phyloP scores from a whole-genome alignment of 140 eudicot species.

The Flaveria floridana region DNA sequence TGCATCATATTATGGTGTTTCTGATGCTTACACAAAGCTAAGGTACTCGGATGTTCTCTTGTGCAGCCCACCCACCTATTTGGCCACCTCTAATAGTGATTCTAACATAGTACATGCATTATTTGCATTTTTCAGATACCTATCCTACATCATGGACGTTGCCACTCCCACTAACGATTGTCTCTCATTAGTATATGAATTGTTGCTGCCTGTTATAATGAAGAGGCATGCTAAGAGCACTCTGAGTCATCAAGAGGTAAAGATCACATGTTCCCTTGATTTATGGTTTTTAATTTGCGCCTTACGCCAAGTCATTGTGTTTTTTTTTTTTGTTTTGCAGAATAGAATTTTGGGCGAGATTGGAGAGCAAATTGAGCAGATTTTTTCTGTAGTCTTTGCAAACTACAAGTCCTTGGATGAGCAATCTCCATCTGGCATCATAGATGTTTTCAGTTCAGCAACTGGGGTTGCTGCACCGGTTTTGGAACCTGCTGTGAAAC shows the following conservation, averaged over 20 bases:
- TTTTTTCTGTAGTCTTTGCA: constrained; percentile 59
- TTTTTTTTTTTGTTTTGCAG: constrained; percentile 37
- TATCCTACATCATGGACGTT: constrained; percentile 83
- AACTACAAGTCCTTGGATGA: constrained; percentile 81
- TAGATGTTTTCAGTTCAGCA: constrained; percentile 70
- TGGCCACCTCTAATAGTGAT: not conserved
- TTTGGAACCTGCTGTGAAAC: constrained; percentile 69
- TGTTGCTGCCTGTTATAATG: constrained; percentile 66
- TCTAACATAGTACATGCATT: constrained; percentile 16
- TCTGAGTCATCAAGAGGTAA: constrained; percentile 90
- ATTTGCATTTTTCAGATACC: constrained; percentile 49
- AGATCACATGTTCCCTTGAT: constrained; percentile 11
- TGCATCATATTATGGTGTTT: constrained; percentile 80
- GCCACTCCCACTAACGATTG: constrained; percentile 89
- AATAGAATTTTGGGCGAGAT: constrained; percentile 76
- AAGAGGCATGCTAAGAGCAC: constrained; percentile 57
- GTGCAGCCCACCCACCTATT: not conserved
- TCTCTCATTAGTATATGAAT: constrained; percentile 59
- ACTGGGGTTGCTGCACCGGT: constrained; percentile 70
- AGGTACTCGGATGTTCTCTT: constrained; percentile 42
- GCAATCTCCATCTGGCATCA: constrained; percentile 57
- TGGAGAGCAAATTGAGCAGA: constrained; percentile 71
- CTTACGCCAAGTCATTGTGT: not conserved
- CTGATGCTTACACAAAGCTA: constrained; percentile 74
- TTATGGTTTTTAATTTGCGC: not conserved